Base-by-base conservation (phyloP, 2,329 filamentous ascomycete species). In the Neofusicoccum parvum region DNA sequence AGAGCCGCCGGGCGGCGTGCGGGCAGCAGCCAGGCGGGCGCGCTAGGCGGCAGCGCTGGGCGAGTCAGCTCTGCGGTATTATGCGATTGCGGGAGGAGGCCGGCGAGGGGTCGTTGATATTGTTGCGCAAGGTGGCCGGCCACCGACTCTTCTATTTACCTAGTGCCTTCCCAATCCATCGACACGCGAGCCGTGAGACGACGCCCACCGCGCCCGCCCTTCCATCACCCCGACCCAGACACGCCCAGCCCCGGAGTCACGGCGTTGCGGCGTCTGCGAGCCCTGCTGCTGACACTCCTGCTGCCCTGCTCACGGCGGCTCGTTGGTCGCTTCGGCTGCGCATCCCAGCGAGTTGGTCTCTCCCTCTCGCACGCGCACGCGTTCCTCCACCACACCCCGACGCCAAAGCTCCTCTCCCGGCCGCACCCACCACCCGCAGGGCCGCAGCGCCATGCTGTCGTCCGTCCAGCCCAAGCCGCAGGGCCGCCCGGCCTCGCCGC, bases 81-180 rank as follows among this genome's bases (percentile, higher is more conserved):
- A 60, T 60, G 56, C 56, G 56, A 37, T 20, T 36, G 45, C 56
- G 56, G 56, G 43, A 60, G 56, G 32, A 36, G 56, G 56, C 56
- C 48, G 56, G 41, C 56, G 56, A 60, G 56, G 56, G 56, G 56
- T 60, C 56, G 56, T 48, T 64, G 62, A 64, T 64, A 64, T 64
- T 53, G 59, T 54, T 48, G 41, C 50, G 50, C 51, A 53, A 64
- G 49, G 62, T 64, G 50, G 62, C 51, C 62, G 51, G 62, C 62
- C 56, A 60, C 56, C 56, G 56, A 60, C 56, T 60, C 56, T 64
- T 64, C 51, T 64, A 64, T 64, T 64, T 64, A 64, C 62, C 60
- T 64, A 54, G 62, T 54, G 49, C 50, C 51, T 64, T 64, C 62
- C 62, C 62, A 64, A 64, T 64, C 50, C 62, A 64, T 64, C 62